These are phyloP conservation scores for Aspergillus terreus DNA, from an alignment of 2,329 filamentous ascomycete species.

Conservation along the genomic window DNA sequence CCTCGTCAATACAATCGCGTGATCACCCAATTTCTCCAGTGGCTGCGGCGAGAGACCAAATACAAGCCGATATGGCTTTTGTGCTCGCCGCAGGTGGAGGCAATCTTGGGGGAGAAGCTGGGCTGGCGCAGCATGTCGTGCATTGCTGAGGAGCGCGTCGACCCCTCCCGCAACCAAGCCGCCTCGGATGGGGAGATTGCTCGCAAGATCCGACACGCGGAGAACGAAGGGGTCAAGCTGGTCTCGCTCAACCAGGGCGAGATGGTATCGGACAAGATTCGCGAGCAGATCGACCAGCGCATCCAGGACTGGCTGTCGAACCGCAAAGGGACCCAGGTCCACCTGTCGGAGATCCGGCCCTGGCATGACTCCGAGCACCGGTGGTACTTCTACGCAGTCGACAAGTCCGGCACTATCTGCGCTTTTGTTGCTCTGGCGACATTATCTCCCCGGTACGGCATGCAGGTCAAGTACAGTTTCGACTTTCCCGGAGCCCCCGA, in stretches of 20 bases:
- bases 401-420: conserved; percentile 66
- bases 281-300: conserved; percentile 64
- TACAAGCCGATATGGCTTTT: conserved; percentile 87
- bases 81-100: conserved; percentile 73
- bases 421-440: conserved; percentile 80
- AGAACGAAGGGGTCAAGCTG: conserved; percentile 80
- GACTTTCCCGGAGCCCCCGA: conserved; percentile 84
- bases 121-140: conserved; percentile 88
- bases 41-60: conserved; percentile 65
- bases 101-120: conserved; percentile 72
- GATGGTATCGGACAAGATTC: conserved; percentile 62
- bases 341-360: conserved; percentile 82
- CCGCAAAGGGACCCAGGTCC: conserved; percentile 82
- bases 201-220: conserved; percentile 74
- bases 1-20: conserved; percentile 69
- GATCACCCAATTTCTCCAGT: conserved; percentile 70
- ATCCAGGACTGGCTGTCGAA: conserved; percentile 75
- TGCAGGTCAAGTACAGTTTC: conserved; percentile 94
- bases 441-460: conserved; percentile 75
- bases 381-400: conserved; percentile 78
- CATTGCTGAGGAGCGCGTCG: conserved; percentile 82
- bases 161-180: conserved; percentile 65
- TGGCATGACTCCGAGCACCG: conserved; percentile 83
- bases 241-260: conserved; percentile 66
- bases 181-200: conserved; percentile 63